Conservation (phyloP, 257 asterid genomes). For the Solanum corneliomulleri region DNA sequence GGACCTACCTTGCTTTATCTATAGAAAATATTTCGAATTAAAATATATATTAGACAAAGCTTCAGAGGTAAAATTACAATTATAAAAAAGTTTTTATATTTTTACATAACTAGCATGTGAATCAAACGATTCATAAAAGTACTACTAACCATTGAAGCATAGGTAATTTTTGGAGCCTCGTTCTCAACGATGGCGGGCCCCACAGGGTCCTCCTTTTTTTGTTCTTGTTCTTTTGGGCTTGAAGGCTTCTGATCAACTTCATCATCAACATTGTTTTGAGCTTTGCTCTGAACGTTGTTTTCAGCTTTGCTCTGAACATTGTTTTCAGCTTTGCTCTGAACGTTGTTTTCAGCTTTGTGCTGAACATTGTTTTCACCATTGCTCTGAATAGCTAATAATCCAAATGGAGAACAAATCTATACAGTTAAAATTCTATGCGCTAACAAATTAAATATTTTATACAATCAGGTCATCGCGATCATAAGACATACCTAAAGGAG, state of each 20-base stretch:
- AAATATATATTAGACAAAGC: too few relatives aligned
- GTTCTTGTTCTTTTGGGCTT: not conserved
- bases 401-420: not conserved
- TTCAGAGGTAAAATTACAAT: not conserved
- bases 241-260: not conserved
- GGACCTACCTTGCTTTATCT: slow-evolving; percentile 21
- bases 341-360: too few relatives aligned
- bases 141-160: slow-evolving; percentile 1
- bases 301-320: too few relatives aligned
- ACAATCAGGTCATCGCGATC: not conserved
- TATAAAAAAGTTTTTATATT: not conserved
- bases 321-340: too few relatives aligned
- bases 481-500: not conserved
- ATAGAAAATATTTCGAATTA: slow-evolving; percentile 1
- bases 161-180: not conserved
- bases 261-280: not conserved
- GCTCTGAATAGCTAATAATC: not conserved
- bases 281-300: not conserved
- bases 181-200: not conserved
- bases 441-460: not conserved
- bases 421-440: not conserved
- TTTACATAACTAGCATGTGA: not conserved
- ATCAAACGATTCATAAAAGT: not conserved
- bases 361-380: not conserved
- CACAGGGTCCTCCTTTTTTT: too few relatives aligned